phyloP scores from a whole-genome alignment of 163 green algal species.

The Volvox carteri region DNA sequence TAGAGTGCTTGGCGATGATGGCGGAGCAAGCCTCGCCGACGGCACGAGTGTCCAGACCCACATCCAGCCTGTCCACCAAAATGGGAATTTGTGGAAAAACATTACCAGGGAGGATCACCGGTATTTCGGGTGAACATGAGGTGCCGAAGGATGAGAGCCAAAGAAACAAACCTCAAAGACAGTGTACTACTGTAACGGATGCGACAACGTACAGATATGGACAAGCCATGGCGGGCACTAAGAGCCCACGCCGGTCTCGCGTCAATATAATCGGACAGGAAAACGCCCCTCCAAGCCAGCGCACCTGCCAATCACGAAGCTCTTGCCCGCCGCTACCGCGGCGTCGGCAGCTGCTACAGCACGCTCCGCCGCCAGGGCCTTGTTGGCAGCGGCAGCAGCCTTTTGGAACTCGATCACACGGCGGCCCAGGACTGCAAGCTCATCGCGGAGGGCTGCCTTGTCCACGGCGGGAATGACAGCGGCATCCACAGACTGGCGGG shows the following conservation, averaged over 20 bases:
- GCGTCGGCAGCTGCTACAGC: constrained; percentile 75
- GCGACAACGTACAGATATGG: no score
- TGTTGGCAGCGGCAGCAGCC: constrained; percentile 82
- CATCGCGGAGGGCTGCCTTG: constrained; percentile 86
- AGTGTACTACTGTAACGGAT: no score
- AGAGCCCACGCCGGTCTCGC: no score
- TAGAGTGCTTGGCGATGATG: constrained; percentile 65
- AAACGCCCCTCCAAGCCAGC: no score
- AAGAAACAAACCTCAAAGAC: no score
- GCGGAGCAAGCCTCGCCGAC: constrained; percentile 70
- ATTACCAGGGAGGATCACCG: no score
- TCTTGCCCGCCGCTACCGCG: constrained; percentile 71
- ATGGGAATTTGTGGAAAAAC: no score
- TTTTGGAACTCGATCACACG: constrained; percentile 50
- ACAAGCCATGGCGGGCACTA: no score
- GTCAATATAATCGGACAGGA: no score
- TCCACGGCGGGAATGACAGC: constrained; percentile 79
- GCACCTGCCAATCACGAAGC: constrained; percentile 70
- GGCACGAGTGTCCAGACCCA: constrained; percentile 73
- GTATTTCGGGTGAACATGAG: no score
- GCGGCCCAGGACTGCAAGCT: constrained; percentile 74
- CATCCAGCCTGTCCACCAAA: constrained; percentile 58
- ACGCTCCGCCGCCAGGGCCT: constrained; percentile 72
- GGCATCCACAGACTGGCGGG: constrained; percentile 73
- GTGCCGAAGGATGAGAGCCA: no score